Conservation (phyloP, 805 yeast species). For the Ogataea pini region DNA sequence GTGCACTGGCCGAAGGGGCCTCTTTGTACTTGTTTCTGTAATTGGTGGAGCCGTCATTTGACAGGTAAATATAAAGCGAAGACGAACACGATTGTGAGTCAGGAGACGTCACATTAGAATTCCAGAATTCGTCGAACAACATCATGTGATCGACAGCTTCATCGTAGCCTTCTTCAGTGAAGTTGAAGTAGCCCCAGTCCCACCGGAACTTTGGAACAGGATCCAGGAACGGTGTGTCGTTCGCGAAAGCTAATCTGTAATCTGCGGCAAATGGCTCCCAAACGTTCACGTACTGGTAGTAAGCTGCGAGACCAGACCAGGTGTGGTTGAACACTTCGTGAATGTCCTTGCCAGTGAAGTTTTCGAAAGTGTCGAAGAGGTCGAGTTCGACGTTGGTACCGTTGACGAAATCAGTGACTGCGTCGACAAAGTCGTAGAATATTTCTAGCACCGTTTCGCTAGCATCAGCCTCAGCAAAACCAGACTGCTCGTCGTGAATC, state of each 20-base stretch:
- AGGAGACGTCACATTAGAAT: constrained; percentile 12
- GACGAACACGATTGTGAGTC: constrained; percentile 13
- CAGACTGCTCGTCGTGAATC: constrained; percentile 3
- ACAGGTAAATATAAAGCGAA: constrained; percentile 12
- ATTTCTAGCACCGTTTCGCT: constrained; percentile 6
- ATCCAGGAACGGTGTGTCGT: constrained; percentile 15
- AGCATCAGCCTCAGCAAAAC: constrained; percentile 9
- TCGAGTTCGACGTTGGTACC: constrained; percentile 12
- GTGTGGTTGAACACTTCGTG: constrained; percentile 13
- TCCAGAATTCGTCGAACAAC: constrained; percentile 16
- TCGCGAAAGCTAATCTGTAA: constrained; percentile 7
- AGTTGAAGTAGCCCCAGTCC: constrained; percentile 17
- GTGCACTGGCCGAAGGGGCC: constrained; percentile 10
- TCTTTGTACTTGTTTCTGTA: constrained; percentile 11
- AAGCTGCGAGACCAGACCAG: constrained; percentile 14
- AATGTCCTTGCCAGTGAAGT: constrained; percentile 11
- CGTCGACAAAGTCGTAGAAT: constrained; percentile 12
- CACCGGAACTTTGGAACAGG: constrained; percentile 17
- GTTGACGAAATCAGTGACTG: constrained; percentile 11
- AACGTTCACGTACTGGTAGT: constrained; percentile 15
- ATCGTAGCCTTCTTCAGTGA: constrained; percentile 14
- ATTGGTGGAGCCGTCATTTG: constrained; percentile 10
- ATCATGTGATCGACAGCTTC: constrained; percentile 12
- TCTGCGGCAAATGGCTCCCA: constrained; percentile 16
- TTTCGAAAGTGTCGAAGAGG: constrained; percentile 6